A percentile compares a stretch with the other conserved stretches of the same genome.
Evolutionary conservation across 1,284 basidiomycete species (phyloP).

Genomic region (Abortiporus biennis): DNA sequence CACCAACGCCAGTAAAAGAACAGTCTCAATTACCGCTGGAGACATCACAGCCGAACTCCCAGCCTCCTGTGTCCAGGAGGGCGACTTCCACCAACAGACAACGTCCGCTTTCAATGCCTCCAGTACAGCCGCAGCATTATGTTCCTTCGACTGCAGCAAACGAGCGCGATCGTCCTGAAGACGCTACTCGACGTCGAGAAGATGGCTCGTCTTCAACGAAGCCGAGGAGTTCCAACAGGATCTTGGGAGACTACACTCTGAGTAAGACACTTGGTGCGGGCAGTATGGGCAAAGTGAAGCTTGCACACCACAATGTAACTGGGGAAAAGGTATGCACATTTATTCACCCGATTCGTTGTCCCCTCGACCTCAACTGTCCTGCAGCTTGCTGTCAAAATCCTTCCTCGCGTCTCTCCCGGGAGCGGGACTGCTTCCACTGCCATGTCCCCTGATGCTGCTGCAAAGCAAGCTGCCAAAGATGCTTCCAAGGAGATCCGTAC

Average conservation of each 20-base stretch:
- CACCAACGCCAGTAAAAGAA: constrained; percentile 6
- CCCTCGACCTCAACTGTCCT: background rate
- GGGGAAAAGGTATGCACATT: constrained; percentile 85
- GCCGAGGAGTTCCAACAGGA: constrained; percentile 45
- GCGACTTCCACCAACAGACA: constrained; percentile 32
- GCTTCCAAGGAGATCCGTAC: constrained; percentile 95
- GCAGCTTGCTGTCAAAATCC: constrained; percentile 96
- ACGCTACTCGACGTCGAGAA: constrained; percentile 25
- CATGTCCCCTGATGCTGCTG: constrained; percentile 49
- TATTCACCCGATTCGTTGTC: background rate
- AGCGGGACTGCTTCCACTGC: constrained; percentile 37
- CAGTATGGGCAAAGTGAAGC: constrained; percentile 99
- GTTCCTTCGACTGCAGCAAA: constrained; percentile 27
- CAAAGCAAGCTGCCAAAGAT: constrained; percentile 84
- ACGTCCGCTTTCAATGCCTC: constrained; percentile 65
- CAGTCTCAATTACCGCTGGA: constrained; percentile 14
- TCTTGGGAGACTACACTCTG: constrained; percentile 92
- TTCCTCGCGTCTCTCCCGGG: constrained; percentile 73
- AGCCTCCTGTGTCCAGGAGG: constrained; percentile 15
- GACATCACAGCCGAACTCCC: constrained; percentile 12
- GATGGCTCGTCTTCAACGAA: constrained; percentile 27
- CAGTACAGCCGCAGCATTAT: constrained; percentile 43
- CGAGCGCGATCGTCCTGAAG: constrained; percentile 25
- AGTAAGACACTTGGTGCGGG: constrained; percentile 97
- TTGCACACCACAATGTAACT: constrained; percentile 85